phyloP scores from a whole-genome alignment of 1,284 basidiomycete genomes.

The Malassezia obtusa region DNA sequence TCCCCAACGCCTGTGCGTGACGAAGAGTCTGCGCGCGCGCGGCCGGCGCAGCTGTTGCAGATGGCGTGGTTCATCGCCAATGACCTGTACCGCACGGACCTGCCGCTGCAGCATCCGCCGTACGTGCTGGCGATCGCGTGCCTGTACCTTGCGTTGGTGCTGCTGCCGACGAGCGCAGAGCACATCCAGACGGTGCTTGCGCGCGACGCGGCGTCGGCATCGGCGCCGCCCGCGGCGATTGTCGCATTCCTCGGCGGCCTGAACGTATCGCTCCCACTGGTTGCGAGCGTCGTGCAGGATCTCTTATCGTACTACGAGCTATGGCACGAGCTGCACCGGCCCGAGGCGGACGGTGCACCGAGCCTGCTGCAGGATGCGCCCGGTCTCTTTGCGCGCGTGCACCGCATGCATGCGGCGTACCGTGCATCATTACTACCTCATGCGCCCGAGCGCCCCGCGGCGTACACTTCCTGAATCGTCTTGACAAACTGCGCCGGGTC shows the following conservation, averaged over 20 bases:
- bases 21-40: too few relatives aligned
- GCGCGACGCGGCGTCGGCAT: not conserved
- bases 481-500: constrained; percentile 30
- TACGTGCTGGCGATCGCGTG: constrained; percentile 85
- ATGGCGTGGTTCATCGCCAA: constrained; percentile 77
- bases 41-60: constrained; percentile 30
- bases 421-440: not conserved
- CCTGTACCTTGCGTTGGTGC: constrained; percentile 59
- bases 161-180: constrained; percentile 16
- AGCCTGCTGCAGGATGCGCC: not conserved
- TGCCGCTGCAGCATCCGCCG: constrained; percentile 82
- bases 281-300: constrained; percentile 81
- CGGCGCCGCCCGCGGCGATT: not conserved
- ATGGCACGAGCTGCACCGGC: constrained; percentile 5
- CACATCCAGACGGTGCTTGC: not conserved
- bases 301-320: constrained; percentile 77
- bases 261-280: constrained; percentile 68
- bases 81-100: constrained; percentile 82
- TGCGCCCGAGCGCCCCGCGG: not conserved
- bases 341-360: not conserved
- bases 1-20: not conserved
- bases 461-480: constrained; percentile 28
- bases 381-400: constrained; percentile 7
- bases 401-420: constrained; percentile 9
- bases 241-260: constrained; percentile 73